Percentiles rank a stretch among this genome's conserved stretches.
These are phyloP conservation scores for Triticum aestivum DNA, from an alignment of 176 grass and related monocot genomes.

Conservation along the genomic window IWGSC_CS_RefSeq_v2.1 NC_057807.1:573796168-573796667, in stretches of 20 bases:
- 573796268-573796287: conserved; percentile 48
- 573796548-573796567: not conserved
- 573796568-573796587: not conserved
- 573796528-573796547: conserved; percentile 25
- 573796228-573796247: conserved; percentile 67
- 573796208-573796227: conserved; percentile 74
- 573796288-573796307: conserved; percentile 92
- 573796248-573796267: conserved; percentile 40
- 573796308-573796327: conserved; percentile 86
- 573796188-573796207: conserved; percentile 72
- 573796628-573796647: not conserved
- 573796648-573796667: conserved; percentile 10
- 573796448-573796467: conserved; percentile 5
- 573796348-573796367: conserved; percentile 96
- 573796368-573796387: conserved; percentile 86
- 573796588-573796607: not conserved
- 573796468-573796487: conserved; percentile 24
- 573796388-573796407: conserved; percentile 86
- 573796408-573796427: conserved; percentile 28
- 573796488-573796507: conserved; percentile 2
- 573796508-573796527: not conserved
- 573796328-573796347: conserved; percentile 92
- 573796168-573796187: conserved; percentile 74
- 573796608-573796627: not conserved
- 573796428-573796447: conserved; percentile 13